phyloP scores from a whole-genome alignment of 495 filamentous ascomycete genomes.

The Bacidia rubella region DNA sequence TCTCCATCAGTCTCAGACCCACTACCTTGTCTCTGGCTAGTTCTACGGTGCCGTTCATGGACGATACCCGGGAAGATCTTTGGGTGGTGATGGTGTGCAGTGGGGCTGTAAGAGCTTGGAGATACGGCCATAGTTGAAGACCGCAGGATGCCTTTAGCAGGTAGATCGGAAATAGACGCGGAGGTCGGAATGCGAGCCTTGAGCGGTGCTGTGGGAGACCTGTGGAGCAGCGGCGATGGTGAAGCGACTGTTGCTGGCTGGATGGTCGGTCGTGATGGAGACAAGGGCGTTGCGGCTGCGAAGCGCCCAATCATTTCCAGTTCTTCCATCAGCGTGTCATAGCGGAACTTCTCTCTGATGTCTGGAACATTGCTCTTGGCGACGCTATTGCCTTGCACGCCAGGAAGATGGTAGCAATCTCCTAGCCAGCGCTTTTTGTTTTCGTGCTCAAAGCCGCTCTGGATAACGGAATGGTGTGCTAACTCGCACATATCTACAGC shows the following conservation, averaged over 20 bases:
- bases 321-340: slow-evolving; percentile 73
- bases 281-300: slow-evolving; percentile 9
- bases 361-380: slow-evolving; percentile 93
- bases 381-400: slow-evolving; percentile 72
- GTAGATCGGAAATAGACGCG: slow-evolving; percentile 18
- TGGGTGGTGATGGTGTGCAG: slow-evolving; percentile 49
- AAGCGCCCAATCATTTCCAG: slow-evolving; percentile 45
- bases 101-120: slow-evolving; percentile 24
- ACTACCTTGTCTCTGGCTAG: slow-evolving; percentile 30
- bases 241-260: neutral
- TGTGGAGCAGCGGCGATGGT: neutral
- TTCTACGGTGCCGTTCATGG: slow-evolving; percentile 40
- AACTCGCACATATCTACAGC: slow-evolving; percentile 98
- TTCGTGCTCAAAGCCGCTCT: slow-evolving; percentile 83
- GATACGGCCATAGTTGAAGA: slow-evolving; percentile 15
- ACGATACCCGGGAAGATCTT: slow-evolving; percentile 62
- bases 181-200: slow-evolving; percentile 2
- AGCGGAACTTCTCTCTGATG: slow-evolving; percentile 73
- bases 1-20: slow-evolving; percentile 23
- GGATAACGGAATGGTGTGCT: slow-evolving; percentile 85
- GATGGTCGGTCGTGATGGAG: slow-evolving; percentile 7
- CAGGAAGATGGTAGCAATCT: slow-evolving; percentile 53
- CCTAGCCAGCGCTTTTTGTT: slow-evolving; percentile 89
- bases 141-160: slow-evolving; percentile 12
- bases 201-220: neutral